Percentiles rank a stretch among this genome's conserved stretches.
Conservation (phyloP, 2,329 filamentous ascomycete species). For the Immersiporthe knoxdaviesiana region DNA sequence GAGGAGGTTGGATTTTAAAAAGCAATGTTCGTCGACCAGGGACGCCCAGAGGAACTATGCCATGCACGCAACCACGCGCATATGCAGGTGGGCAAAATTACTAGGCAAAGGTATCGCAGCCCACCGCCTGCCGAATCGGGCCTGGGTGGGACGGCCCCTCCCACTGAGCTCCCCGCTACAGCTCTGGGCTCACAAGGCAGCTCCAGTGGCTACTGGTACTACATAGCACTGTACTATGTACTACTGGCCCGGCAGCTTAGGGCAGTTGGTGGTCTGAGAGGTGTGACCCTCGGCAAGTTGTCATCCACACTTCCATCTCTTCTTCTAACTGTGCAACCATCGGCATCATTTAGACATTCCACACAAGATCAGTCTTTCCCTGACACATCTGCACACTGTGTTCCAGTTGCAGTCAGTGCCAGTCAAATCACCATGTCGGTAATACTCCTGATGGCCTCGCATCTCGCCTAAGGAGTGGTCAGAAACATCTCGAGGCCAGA, state of each 20-base stretch:
- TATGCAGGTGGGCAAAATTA: constrained; percentile 4
- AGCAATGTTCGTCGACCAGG: background rate
- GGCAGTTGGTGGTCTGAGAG: too few species aligned
- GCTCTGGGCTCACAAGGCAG: too few species aligned
- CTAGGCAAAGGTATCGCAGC: background rate
- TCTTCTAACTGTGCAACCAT: too few species aligned
- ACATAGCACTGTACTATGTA: too few species aligned
- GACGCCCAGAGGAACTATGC: background rate
- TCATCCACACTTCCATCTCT: too few species aligned
- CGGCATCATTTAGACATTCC: too few species aligned
- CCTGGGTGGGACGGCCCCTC: constrained; percentile 1
- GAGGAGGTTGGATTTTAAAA: background rate
- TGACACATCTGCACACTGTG: background rate
- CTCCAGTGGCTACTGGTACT: too few species aligned
- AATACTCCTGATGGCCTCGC: background rate
- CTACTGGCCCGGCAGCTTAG: too few species aligned
- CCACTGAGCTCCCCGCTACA: background rate
- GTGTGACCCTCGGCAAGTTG: too few species aligned
- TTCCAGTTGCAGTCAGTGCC: background rate
- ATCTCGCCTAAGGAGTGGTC: background rate
- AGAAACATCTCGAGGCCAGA: background rate
- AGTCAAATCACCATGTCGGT: background rate
- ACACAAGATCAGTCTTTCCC: too few species aligned
- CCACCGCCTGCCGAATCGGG: constrained; percentile 10
- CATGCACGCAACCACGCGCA: background rate